Conservation (phyloP, 345 rosid genomes). For the Linum tenue region DNA sequence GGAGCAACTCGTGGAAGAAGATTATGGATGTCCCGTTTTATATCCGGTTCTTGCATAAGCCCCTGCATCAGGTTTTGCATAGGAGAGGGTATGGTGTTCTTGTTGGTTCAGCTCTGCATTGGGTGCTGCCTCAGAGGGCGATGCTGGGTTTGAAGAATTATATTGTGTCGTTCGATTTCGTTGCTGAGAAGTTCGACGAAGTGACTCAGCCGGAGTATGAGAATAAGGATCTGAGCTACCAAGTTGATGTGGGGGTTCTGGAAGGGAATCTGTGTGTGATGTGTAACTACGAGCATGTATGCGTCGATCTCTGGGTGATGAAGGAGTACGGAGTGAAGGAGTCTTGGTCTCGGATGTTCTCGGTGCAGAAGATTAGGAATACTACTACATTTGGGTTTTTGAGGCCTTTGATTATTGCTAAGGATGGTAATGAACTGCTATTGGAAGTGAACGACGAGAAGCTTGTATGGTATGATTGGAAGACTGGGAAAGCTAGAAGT, state of each 20-base stretch:
- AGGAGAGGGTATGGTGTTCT: slow-evolving; percentile 29
- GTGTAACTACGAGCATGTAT: slow-evolving; percentile 2
- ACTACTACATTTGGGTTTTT: neutral
- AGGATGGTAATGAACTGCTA: slow-evolving; percentile 1
- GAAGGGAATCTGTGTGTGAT: slow-evolving; percentile 21
- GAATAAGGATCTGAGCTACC: neutral
- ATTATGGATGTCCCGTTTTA: slow-evolving; percentile 16
- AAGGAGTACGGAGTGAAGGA: slow-evolving; percentile 8
- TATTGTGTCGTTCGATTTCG: slow-evolving; percentile 27
- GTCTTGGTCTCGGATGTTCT: slow-evolving; percentile 5
- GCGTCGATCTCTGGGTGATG: slow-evolving; percentile 15
- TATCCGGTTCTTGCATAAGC: slow-evolving; percentile 15
- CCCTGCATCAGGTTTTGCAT: slow-evolving; percentile 19
- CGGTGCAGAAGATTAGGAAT: slow-evolving; percentile 1
- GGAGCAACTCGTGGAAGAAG: slow-evolving; percentile 28
- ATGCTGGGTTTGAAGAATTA: slow-evolving; percentile 8
- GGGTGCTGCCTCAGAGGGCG: slow-evolving; percentile 26
- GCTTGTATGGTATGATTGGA: slow-evolving; percentile 8
- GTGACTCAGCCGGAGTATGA: slow-evolving; percentile 19
- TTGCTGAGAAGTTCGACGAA: slow-evolving; percentile 9
- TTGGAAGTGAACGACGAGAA: slow-evolving; percentile 7
- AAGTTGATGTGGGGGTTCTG: slow-evolving; percentile 25
- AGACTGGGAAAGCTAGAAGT: neutral
- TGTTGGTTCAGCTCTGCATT: slow-evolving; percentile 32
- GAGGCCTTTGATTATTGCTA: slow-evolving; percentile 2